These are phyloP conservation scores for Tetramitus jugosus DNA, from an alignment of 208 protist species.

Conservation along the genomic window DNA sequence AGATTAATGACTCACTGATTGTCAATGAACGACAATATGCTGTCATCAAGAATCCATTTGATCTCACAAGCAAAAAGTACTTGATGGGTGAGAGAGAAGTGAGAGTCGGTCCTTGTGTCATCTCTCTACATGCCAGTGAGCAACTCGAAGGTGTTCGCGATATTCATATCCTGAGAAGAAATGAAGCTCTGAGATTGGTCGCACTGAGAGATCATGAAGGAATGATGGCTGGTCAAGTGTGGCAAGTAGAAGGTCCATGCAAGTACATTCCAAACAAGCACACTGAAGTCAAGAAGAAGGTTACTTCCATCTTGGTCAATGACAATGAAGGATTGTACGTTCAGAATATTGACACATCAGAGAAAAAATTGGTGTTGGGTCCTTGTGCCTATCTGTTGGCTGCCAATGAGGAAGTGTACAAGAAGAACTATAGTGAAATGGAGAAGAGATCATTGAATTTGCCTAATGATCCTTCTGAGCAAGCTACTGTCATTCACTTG, in stretches of 20 bases:
- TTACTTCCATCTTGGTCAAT: constrained; percentile 79
- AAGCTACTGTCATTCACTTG: background rate
- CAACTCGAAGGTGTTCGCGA: background rate
- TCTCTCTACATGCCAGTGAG: background rate
- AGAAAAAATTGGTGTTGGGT: constrained; percentile 71
- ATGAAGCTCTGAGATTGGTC: background rate
- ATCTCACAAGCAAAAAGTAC: background rate
- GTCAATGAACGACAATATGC: constrained; percentile 1
- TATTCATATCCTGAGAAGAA: background rate
- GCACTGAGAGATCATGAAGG: background rate
- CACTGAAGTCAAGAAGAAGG: constrained; percentile 75
- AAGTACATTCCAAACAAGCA: constrained; percentile 77
- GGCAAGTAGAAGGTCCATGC: constrained; percentile 82
- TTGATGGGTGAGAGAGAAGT: constrained; percentile 13
- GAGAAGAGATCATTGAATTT: constrained; percentile 40
- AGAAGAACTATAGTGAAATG: constrained; percentile 69
- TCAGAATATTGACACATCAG: constrained; percentile 70
- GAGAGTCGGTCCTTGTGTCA: background rate
- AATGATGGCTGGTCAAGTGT: constrained; percentile 63
- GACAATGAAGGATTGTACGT: constrained; percentile 95
- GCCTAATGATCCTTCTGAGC: background rate
- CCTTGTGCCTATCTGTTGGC: constrained; percentile 76
- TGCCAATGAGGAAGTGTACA: constrained; percentile 84
- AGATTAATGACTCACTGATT: background rate
- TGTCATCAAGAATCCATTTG: constrained; percentile 1